A percentile compares a stretch with the other conserved stretches of the same genome.
phyloP scores from a whole-genome alignment of 352 stramenopile genomes.

The Pythium angustatum region DNA sequence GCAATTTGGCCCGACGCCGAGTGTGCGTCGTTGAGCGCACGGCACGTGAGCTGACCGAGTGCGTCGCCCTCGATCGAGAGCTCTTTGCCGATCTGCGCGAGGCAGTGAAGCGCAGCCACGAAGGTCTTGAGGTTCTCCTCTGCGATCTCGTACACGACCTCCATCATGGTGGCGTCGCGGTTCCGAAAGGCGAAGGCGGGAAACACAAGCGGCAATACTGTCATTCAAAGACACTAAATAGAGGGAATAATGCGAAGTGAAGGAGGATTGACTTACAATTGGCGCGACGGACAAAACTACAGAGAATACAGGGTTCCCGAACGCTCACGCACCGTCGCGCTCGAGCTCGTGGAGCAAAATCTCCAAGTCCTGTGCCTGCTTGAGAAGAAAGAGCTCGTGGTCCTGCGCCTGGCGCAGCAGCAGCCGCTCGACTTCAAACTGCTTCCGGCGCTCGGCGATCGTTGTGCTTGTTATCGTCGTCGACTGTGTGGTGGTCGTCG shows the following conservation, averaged over 20 bases:
- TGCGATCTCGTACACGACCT: conserved; percentile 69
- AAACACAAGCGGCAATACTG: not conserved
- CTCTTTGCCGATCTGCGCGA: conserved; percentile 81
- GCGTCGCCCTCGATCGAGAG: conserved; percentile 73
- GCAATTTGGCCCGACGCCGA: conserved; percentile 69
- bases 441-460: not conserved
- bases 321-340: not conserved
- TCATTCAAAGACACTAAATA: conserved; percentile 7
- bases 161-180: conserved; percentile 35
- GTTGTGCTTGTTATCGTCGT: not conserved
- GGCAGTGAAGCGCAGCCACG: conserved; percentile 75
- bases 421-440: conserved; percentile 9
- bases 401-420: conserved; percentile 9
- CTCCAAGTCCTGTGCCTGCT: conserved; percentile 7
- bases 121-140: conserved; percentile 80
- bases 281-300: not conserved
- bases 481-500: too few species aligned
- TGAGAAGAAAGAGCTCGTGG: conserved; percentile 1
- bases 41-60: conserved; percentile 49
- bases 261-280: not conserved
- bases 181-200: not conserved
- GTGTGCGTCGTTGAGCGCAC: conserved; percentile 82
- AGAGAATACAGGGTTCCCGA: not conserved
- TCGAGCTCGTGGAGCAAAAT: not conserved
- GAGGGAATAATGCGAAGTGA: conserved; percentile 10